phyloP scores from a whole-genome alignment of 2,329 filamentous ascomycete genomes.

The Macroventuria anomochaeta region DNA sequence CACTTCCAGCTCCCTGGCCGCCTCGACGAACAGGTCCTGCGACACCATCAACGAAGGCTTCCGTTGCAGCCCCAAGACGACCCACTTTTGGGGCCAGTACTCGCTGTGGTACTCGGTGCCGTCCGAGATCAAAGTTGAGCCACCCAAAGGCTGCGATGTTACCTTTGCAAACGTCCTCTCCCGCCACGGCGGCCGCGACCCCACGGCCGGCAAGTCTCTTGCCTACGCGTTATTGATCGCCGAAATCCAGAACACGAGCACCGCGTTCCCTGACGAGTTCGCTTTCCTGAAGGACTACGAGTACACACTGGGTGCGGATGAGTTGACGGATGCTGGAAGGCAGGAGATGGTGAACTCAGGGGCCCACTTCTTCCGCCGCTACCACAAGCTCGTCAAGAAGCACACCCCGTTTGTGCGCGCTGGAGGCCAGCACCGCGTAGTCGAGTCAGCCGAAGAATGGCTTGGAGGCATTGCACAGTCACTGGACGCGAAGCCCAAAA shows the following conservation, averaged over 20 bases:
- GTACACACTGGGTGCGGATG: slow-evolving; percentile 73
- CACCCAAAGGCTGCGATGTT: slow-evolving; percentile 73
- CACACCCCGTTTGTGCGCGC: slow-evolving; percentile 74
- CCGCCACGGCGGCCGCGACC: slow-evolving; percentile 83
- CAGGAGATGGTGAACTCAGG: slow-evolving; percentile 77
- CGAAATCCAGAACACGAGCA: slow-evolving; percentile 66
- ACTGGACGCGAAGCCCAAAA: slow-evolving; percentile 49
- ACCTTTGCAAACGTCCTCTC: slow-evolving; percentile 84
- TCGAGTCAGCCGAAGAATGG: slow-evolving; percentile 78
- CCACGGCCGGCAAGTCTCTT: slow-evolving; percentile 71
- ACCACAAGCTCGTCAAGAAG: slow-evolving; percentile 65
- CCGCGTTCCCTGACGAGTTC: slow-evolving; percentile 66
- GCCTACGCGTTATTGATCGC: slow-evolving; percentile 69
- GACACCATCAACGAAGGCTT: slow-evolving; percentile 65
- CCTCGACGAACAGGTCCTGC: slow-evolving; percentile 50
- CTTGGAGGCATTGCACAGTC: slow-evolving; percentile 73
- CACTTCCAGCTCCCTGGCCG: slow-evolving; percentile 25
- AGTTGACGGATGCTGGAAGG: slow-evolving; percentile 72
- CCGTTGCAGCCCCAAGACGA: slow-evolving; percentile 66
- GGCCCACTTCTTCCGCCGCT: slow-evolving; percentile 75
- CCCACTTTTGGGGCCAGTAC: slow-evolving; percentile 84
- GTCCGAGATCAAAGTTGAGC: slow-evolving; percentile 65
- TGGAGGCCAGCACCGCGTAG: slow-evolving; percentile 72
- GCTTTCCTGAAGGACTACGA: slow-evolving; percentile 74
- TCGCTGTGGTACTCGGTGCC: slow-evolving; percentile 81